phyloP scores from a whole-genome alignment of 164 flowering plant genomes.

The Brasenia schreberi region DNA sequence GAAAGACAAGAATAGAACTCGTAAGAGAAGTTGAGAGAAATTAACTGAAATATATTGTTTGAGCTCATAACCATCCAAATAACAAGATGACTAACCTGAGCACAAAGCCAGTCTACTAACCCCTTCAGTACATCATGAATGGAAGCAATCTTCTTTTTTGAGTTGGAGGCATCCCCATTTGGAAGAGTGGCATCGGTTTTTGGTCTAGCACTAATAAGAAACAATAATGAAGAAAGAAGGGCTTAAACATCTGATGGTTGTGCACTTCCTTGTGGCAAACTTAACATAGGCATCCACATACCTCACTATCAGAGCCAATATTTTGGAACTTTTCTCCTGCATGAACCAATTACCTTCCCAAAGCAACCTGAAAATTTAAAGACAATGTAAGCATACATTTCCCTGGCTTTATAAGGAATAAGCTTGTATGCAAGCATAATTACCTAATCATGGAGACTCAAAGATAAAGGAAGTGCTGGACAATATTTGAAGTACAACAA shows the following conservation, averaged over 20 bases:
- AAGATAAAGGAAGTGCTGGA: too few relatives aligned
- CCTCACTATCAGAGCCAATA: conserved; percentile 68
- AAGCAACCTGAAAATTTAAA: conserved; percentile 56
- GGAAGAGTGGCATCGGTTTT: conserved; percentile 25
- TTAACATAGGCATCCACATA: conserved; percentile 9
- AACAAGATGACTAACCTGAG: conserved; percentile 43
- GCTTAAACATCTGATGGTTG: background rate
- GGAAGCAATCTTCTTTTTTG: conserved; percentile 41
- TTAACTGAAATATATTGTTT: too few relatives aligned
- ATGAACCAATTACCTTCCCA: conserved; percentile 94
- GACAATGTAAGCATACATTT: conserved; percentile 1
- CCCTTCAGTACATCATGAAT: conserved; percentile 78
- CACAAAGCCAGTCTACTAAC: conserved; percentile 90
- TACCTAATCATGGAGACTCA: too few relatives aligned
- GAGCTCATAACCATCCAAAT: too few relatives aligned
- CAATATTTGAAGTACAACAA: too few relatives aligned
- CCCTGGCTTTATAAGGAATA: too few relatives aligned
- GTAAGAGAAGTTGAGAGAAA: too few relatives aligned
- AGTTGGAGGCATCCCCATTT: conserved; percentile 59
- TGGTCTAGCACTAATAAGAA: conserved; percentile 54
- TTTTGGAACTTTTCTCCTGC: conserved; percentile 94
- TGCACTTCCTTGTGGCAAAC: background rate
- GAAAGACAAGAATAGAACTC: too few relatives aligned
- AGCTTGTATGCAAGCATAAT: too few relatives aligned
- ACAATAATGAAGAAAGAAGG: background rate